Base-by-base conservation (phyloP, 345 rosid genomes). In the Melastoma malabathricum region DNA sequence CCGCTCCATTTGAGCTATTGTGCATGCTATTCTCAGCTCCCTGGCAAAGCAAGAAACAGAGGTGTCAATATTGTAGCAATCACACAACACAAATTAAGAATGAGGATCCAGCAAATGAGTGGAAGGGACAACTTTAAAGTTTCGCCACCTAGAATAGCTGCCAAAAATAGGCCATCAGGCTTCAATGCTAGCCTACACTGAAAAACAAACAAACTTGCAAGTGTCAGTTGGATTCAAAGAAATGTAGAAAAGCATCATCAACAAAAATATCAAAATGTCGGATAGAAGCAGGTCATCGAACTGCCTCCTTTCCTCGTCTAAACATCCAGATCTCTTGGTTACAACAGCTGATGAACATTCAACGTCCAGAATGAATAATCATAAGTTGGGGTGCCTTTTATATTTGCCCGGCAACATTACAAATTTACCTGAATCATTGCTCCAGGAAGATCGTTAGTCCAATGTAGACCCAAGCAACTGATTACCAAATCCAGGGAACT, bases 381-480 rank as follows among this genome's bases (percentile, higher is more conserved):
- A 2, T 29, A 29, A 29, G 38, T 29, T 29, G 9, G 38, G 38
- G 38, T 1, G 38, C 38, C 38, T 29, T 29, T 29, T 29, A 29
- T n/a, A 2, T 29, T 2, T 29, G 2, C 5, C 1, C 38, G 9
- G 38, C 6, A 29, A 10, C 38, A 29, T 4, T 5, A 29, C 31
- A 44, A 4, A n/a, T 47, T 38, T 48, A 84, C 96, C 86, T 92
- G 97, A 56, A 87, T 92, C 98, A 92, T 84, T 56, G 98, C 77
- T 55, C 98, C 98, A 15, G 94, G 98, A 63, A 92, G 94, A 76
- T 92, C 98, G 70, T 92, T 92, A 51, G 97, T 87, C 97, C 98
- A 92, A 41, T 92, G 98, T 51, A 92, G 93, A 52, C 98, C 98
- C 73, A 92, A 67, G 58, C 89, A 82, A 67, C 94, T 87, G 57